These are phyloP conservation scores for Vigna trinervia DNA, from an alignment of 306 rosid species.

Conservation along the genomic window DNA sequence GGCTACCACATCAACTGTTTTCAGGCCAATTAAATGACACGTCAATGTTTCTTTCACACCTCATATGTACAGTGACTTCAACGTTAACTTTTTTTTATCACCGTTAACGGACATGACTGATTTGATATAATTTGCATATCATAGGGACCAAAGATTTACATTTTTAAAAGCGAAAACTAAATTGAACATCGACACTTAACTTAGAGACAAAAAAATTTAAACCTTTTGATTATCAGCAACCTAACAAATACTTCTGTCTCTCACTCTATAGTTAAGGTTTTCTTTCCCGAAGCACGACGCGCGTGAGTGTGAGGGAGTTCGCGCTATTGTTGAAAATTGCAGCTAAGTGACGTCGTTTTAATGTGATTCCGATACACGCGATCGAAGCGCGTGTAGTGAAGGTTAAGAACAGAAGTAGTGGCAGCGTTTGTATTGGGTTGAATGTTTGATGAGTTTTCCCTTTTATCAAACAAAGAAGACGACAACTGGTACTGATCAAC, in stretches of 20 bases:
- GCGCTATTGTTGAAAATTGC: not conserved
- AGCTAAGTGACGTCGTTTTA: not conserved
- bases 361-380: not conserved
- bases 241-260: conserved; percentile 27
- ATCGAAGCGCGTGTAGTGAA: not conserved
- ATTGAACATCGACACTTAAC: too few relatives aligned
- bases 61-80: too few relatives aligned
- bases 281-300: not conserved
- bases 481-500: not conserved
- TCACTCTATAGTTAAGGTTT: conserved; percentile 8
- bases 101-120: too few relatives aligned
- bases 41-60: too few relatives aligned
- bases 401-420: not conserved
- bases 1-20: too few relatives aligned
- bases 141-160: too few relatives aligned
- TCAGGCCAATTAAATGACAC: too few relatives aligned
- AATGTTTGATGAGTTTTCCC: not conserved
- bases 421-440: conserved; percentile 15
- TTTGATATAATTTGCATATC: too few relatives aligned
- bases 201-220: too few relatives aligned
- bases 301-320: not conserved
- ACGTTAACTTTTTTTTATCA: too few relatives aligned
- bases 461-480: conserved; percentile 18
- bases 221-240: conserved; percentile 50
- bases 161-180: too few relatives aligned